Conservation (phyloP, 768 basidiomycete species). For the Hygrophorus russula region DNA sequence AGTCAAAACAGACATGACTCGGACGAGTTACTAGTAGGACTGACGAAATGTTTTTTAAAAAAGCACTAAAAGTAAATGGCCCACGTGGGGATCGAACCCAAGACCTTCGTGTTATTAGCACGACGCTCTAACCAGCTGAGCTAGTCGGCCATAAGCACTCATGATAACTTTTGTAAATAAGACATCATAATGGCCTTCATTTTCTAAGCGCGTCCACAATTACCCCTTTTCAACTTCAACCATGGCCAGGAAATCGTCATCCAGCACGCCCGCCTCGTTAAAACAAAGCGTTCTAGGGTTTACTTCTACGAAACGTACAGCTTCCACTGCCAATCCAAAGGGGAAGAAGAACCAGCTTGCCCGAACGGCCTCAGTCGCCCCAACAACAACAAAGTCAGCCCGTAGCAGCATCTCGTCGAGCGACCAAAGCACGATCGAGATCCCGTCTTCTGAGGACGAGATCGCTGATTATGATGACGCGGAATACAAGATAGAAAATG, state of each 20-base stretch:
- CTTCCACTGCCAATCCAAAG: constrained; percentile 12
- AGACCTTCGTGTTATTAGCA: constrained; percentile 43
- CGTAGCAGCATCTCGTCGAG: background rate
- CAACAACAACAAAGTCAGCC: constrained; percentile 8
- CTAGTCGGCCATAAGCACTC: constrained; percentile 55
- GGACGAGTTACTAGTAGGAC: too few relatives aligned
- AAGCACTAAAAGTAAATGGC: too few relatives aligned
- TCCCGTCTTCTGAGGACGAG: background rate
- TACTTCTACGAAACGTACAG: constrained; percentile 33
- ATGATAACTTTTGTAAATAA: too few relatives aligned
- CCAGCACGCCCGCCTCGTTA: constrained; percentile 11
- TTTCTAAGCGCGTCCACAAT: too few relatives aligned
- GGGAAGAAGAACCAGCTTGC: constrained; percentile 12
- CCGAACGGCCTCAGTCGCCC: constrained; percentile 6
- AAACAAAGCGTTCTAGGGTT: constrained; percentile 39
- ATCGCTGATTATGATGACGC: background rate
- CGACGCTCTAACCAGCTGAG: constrained; percentile 93
- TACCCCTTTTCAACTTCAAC: background rate
- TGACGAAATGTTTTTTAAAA: too few relatives aligned
- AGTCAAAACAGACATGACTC: constrained; percentile 1
- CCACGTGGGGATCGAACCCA: too few relatives aligned
- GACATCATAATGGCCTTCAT: too few relatives aligned
- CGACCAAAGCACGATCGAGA: background rate
- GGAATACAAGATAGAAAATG: background rate
- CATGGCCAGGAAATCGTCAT: constrained; percentile 8